Base-by-base conservation (phyloP, 2,329 filamentous ascomycete genomes). In the Claviceps sp. region DNA sequence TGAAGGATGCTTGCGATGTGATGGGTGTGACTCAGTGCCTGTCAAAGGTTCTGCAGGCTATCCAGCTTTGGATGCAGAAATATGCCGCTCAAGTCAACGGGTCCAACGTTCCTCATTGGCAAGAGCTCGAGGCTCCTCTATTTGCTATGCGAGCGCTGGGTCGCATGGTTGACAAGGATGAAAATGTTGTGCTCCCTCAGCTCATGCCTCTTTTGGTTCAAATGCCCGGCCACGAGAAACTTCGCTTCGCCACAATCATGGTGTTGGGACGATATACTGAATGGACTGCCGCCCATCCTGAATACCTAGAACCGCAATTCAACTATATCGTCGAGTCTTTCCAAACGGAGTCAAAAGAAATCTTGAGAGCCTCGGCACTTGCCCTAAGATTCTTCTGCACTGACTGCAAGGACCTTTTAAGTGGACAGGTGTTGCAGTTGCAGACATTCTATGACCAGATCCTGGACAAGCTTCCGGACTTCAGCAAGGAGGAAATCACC, bases 171-270 rank as follows among this genome's bases (percentile, higher is more conserved):
- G 85, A 91, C 52, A 83, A 83, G 54, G 86, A 95, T 48, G 93
- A 98, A 67, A 84, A 77, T 58, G 82, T 88, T 41, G 87, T 98
- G 60, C 75, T 98, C 42, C 87, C 89, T 3, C 87, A 91, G 63
- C 82, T 98, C 16, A 95, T 98, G 71, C 90, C 90, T 18, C 75
- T 98, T 52, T 82, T 98, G 56, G 88, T 95, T 11, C 87, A 94
- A 63, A 95, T 98, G 55, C 93, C 93, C 0, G 84, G 87, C 62
- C 93, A 98, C 62, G 88, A 97, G 69, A 98, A 97, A 72, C 79
- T 98, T n/a, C 88, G 90, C 7, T 98, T 98, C 69, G 91, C 95
- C 56, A 91, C 91, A 5, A 95, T 97, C 62, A 96, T 98, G 89
- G 90, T 94, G 3, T 78, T 98, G 22, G 93, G 89, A 40, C 81